Base-by-base conservation (phyloP, 257 asterid genomes). In the Dorcoceras hygrometricum region DNA sequence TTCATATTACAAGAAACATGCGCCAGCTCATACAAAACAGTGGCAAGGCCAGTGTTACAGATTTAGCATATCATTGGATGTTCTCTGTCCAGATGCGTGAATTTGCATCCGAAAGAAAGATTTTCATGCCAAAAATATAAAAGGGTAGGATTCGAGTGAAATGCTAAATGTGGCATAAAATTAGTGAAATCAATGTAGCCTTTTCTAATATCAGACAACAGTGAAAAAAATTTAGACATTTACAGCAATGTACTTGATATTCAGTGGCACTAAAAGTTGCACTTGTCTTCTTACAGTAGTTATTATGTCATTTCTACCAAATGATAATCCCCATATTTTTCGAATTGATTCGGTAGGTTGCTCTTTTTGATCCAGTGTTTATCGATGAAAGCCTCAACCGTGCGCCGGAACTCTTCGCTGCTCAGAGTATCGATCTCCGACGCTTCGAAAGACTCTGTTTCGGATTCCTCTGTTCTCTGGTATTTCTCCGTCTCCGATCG, bases 331-430 rank as follows among this genome's bases (percentile, higher is more conserved):
- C 60, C n/a, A 3, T 34, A 63, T n/a, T 64, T 76, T 22, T 67
- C 78, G 6, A 69, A 46, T 65, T 68, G 50, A 25, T 55, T 55
- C 6, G 57, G 23, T 65, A 60, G 73, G 8, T 62, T 67, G 56
- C 66, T 66, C 70, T 66, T 82, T 57, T 77, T 82, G 65, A 26
- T 59, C 78, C 89, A 86, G 66, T 82, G 83, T 48, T 71, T 73
- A 54, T 76, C 71, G 34, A 92, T 89, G 79, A 85, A 86, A 0
- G 79, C 91, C 3, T 89, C 98, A 5, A 92, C 79, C 2, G 82
- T 81, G n/a, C 69, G 85, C 74, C 78, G 87, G 53, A 92, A 92
- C 23, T 92, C 97, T 31, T 89, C 97, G 68, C 72, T 79, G 70
- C 92, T 89, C 24, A 92, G 72, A 39, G 70, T 79, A 59, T 92